These are phyloP conservation scores for Penicillium corylophilum DNA, from an alignment of 2,329 filamentous ascomycete genomes.

Conservation along the genomic window DNA sequence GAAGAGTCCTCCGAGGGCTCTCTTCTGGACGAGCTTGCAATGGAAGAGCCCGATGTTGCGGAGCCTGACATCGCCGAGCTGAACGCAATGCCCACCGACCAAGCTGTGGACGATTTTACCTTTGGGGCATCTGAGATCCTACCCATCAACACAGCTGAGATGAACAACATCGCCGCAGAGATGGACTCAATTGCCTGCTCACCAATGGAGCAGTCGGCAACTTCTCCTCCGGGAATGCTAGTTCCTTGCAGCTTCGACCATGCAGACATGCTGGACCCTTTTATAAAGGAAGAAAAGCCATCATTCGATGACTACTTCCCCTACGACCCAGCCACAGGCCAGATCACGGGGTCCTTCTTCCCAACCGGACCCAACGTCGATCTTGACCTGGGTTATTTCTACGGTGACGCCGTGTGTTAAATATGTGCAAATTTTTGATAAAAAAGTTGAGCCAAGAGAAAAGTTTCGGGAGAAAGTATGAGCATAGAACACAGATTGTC, in stretches of 20 bases:
- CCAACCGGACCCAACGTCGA: conserved; percentile 30
- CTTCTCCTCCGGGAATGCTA: conserved; percentile 20
- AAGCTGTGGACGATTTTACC: conserved; percentile 15
- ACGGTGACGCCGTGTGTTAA: conserved; percentile 31
- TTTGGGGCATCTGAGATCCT: conserved; percentile 20
- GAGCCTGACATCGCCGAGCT: conserved; percentile 16
- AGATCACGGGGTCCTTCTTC: conserved; percentile 41
- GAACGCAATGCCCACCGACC: conserved; percentile 5
- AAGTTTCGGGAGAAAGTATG: neutral
- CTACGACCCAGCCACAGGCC: conserved; percentile 36
- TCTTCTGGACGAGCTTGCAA: conserved; percentile 17
- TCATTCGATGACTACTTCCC: conserved; percentile 33
- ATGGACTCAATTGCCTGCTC: conserved; percentile 25
- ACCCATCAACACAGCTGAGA: conserved; percentile 6
- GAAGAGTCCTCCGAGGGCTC: conserved; percentile 19
- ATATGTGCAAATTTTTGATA: neutral
- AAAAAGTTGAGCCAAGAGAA: neutral
- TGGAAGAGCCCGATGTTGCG: conserved; percentile 8
- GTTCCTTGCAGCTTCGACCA: conserved; percentile 22
- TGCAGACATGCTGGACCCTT: conserved; percentile 26
- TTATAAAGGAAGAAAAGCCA: conserved; percentile 31
- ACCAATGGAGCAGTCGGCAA: conserved; percentile 24
- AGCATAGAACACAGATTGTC: neutral
- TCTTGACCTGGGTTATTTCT: conserved; percentile 33
- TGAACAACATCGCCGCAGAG: conserved; percentile 19